These are phyloP conservation scores for Hymenoscyphus linearis DNA, from an alignment of 2,329 filamentous ascomycete genomes.

Conservation along the genomic window DNA sequence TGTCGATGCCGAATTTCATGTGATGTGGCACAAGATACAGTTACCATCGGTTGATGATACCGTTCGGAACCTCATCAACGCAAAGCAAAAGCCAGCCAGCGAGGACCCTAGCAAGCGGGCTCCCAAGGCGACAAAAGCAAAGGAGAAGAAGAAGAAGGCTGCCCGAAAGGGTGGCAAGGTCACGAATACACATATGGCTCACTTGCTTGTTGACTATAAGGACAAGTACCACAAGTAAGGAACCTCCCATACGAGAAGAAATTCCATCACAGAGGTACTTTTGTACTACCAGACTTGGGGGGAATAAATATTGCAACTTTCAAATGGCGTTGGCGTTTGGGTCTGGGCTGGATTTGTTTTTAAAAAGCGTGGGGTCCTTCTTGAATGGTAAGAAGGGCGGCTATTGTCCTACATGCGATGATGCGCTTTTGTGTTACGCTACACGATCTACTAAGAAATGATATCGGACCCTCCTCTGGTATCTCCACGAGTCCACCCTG, in stretches of 20 bases:
- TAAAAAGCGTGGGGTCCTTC: too few species aligned
- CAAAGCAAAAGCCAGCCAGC: conserved; percentile 35
- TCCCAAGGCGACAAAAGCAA: conserved; percentile 31
- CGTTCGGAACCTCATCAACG: conserved; percentile 36
- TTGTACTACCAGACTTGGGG: neutral
- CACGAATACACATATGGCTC: conserved; percentile 34
- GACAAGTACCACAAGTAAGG: conserved; percentile 1
- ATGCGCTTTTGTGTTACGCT: neutral
- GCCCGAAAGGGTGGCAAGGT: conserved; percentile 32
- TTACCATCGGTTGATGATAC: conserved; percentile 51
- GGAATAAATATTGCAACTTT: neutral
- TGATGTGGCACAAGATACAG: conserved; percentile 75
- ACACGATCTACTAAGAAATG: neutral
- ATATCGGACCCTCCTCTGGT: neutral
- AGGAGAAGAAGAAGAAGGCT: conserved; percentile 35
- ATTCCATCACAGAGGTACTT: neutral
- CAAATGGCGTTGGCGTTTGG: conserved; percentile 11
- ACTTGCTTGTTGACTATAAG: conserved; percentile 26
- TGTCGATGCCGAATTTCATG: conserved; percentile 78
- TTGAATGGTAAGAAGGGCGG: neutral
- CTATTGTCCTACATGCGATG: neutral
- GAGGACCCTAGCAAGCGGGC: conserved; percentile 34
- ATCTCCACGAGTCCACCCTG: neutral
- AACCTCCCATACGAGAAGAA: neutral
- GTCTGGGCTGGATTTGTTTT: neutral